Conservation (phyloP, 179 eudicot species). For the Camellia oleifera region DNA sequence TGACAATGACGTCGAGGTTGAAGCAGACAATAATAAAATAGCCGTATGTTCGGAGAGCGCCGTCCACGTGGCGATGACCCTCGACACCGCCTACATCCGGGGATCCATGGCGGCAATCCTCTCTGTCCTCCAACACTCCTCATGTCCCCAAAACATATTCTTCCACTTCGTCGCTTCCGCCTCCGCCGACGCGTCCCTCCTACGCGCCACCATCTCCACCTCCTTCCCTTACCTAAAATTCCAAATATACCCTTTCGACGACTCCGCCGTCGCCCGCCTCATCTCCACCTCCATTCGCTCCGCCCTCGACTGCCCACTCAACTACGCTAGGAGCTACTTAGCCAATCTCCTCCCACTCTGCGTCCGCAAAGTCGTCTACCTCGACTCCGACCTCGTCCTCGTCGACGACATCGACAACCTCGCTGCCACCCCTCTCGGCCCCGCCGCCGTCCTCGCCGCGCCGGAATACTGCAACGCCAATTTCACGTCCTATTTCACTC, state of each 20-base stretch:
- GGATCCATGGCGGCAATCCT: constrained; percentile 80
- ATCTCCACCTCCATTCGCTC: constrained; percentile 78
- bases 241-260: constrained; percentile 49
- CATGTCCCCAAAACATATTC: constrained; percentile 58
- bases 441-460: constrained; percentile 54
- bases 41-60: constrained; percentile 41
- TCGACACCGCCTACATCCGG: constrained; percentile 62
- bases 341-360: constrained; percentile 56
- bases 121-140: constrained; percentile 60
- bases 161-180: constrained; percentile 62
- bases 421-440: constrained; percentile 31
- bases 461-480: constrained; percentile 79
- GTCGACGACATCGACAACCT: constrained; percentile 62
- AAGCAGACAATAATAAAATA: not conserved
- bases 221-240: constrained; percentile 60
- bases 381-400: constrained; percentile 63
- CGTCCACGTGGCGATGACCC: constrained; percentile 74
- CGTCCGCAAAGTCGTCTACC: constrained; percentile 54
- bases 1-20: not conserved
- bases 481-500: constrained; percentile 63
- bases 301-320: constrained; percentile 69
- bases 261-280: constrained; percentile 39
- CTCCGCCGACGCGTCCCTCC: constrained; percentile 29
- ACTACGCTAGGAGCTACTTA: constrained; percentile 66
- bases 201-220: constrained; percentile 36